Evolutionary conservation across 768 basidiomycete genomes (phyloP).

Genomic region (Boletus vinaceobasis): DNA sequence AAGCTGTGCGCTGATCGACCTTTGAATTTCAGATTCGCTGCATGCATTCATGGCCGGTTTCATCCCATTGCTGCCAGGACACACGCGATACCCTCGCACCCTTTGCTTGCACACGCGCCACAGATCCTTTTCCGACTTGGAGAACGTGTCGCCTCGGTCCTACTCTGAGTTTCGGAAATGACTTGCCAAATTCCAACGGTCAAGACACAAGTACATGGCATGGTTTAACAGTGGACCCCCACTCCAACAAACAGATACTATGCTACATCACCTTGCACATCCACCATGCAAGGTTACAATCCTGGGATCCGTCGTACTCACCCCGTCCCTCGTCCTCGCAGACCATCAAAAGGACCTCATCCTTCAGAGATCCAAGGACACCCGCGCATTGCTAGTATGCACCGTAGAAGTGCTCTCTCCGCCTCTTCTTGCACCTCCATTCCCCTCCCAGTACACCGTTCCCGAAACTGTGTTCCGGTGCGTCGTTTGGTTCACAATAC

Average conservation of each 20-base stretch:
- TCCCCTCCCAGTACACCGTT: constrained; percentile 15
- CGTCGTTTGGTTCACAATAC: constrained; percentile 16
- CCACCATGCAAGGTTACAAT: no score
- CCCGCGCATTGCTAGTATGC: constrained; percentile 24
- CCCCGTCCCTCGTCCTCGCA: no score
- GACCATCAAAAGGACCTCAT: no score
- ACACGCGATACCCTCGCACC: background rate
- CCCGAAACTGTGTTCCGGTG: constrained; percentile 1
- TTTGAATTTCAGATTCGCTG: no score
- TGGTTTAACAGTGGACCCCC: no score
- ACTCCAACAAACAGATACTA: background rate
- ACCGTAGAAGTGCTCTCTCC: constrained; percentile 4
- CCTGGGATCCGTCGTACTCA: no score
- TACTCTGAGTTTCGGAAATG: no score
- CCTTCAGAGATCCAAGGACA: constrained; percentile 16
- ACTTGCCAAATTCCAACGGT: background rate
- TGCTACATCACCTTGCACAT: no score
- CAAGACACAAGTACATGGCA: background rate
- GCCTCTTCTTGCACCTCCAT: background rate
- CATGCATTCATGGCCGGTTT: background rate
- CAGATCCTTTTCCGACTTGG: background rate
- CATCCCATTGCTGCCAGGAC: background rate
- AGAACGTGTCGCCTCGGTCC: background rate
- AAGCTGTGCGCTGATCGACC: background rate
- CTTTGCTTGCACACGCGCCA: background rate